A percentile compares a stretch with the other conserved stretches of the same genome.
phyloP scores from a whole-genome alignment of 78 protist genomes.

The Cavenderia fasciculata region DNA sequence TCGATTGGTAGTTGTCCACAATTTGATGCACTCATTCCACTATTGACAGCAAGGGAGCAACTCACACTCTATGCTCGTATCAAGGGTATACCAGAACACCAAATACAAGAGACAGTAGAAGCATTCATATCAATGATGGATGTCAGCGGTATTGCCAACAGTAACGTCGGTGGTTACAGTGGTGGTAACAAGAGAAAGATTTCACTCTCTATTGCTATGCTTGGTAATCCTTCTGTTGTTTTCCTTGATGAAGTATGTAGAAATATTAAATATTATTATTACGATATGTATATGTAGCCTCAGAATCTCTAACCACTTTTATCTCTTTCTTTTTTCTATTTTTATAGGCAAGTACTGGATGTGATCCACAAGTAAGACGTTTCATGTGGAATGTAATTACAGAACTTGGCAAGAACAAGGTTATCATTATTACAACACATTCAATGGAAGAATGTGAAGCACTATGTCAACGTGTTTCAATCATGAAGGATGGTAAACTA shows the following conservation, averaged over 20 bases:
- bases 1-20: slow-evolving; percentile 40
- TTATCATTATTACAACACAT: slow-evolving; percentile 93
- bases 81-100: slow-evolving; percentile 54
- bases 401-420: slow-evolving; percentile 29
- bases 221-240: slow-evolving; percentile 81
- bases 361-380: slow-evolving; percentile 87
- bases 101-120: not conserved
- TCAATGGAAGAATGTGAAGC: slow-evolving; percentile 85
- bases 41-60: slow-evolving; percentile 72
- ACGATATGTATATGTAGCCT: too few species aligned
- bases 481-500: slow-evolving; percentile 79
- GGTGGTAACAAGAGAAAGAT: slow-evolving; percentile 94
- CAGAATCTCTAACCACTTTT: not conserved
- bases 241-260: slow-evolving; percentile 61
- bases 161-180: slow-evolving; percentile 54
- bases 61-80: slow-evolving; percentile 33
- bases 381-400: slow-evolving; percentile 86
- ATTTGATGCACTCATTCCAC: slow-evolving; percentile 55
- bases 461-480: slow-evolving; percentile 75
- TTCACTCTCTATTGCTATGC: slow-evolving; percentile 88
- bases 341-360: slow-evolving; percentile 89
- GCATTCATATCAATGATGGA: slow-evolving; percentile 70
- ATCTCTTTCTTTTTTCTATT: too few species aligned
- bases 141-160: slow-evolving; percentile 6
- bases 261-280: too few species aligned